phyloP scores from a whole-genome alignment of 2,329 filamentous ascomycete species.

The Diplodia intermedia region DNA sequence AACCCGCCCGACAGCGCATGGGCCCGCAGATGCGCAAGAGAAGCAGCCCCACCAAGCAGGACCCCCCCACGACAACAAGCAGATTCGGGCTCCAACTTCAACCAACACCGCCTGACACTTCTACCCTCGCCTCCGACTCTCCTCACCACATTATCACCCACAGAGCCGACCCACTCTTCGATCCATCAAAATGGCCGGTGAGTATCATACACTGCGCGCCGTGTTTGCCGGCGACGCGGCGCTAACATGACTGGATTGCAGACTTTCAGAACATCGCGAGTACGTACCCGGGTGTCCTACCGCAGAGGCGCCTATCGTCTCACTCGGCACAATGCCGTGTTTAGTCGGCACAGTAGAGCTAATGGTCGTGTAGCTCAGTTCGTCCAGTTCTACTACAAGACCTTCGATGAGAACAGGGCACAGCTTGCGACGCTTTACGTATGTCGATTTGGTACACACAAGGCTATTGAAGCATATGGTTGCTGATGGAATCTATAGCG shows the following conservation, averaged over 20 bases:
- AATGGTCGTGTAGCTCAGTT: conserved; percentile 63
- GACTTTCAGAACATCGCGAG: conserved; percentile 53
- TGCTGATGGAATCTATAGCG: conserved; percentile 59
- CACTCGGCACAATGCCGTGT: not conserved
- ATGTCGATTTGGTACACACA: conserved; percentile 49
- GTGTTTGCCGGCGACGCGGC: conserved; percentile 8
- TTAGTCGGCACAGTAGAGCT: conserved; percentile 12
- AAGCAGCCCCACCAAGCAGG: conserved; percentile 31
- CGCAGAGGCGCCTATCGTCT: not conserved
- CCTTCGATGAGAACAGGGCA: conserved; percentile 77
- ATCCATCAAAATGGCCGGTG: conserved; percentile 31
- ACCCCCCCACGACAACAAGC: conserved; percentile 31
- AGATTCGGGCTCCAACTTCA: conserved; percentile 31
- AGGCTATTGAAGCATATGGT: not conserved
- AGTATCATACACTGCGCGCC: conserved; percentile 1
- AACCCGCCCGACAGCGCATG: conserved; percentile 13
- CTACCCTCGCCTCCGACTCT: not conserved
- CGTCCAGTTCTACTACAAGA: conserved; percentile 87
- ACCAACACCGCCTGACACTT: conserved; percentile 22
- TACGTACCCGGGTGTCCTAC: conserved; percentile 42
- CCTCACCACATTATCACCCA: not conserved
- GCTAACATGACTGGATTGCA: conserved; percentile 35
- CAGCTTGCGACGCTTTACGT: conserved; percentile 79
- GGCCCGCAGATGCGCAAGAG: conserved; percentile 5
- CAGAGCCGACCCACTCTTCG: not conserved